These are phyloP conservation scores for Chalciporus piperatus DNA, from an alignment of 768 basidiomycete species.

Conservation along the genomic window DNA sequence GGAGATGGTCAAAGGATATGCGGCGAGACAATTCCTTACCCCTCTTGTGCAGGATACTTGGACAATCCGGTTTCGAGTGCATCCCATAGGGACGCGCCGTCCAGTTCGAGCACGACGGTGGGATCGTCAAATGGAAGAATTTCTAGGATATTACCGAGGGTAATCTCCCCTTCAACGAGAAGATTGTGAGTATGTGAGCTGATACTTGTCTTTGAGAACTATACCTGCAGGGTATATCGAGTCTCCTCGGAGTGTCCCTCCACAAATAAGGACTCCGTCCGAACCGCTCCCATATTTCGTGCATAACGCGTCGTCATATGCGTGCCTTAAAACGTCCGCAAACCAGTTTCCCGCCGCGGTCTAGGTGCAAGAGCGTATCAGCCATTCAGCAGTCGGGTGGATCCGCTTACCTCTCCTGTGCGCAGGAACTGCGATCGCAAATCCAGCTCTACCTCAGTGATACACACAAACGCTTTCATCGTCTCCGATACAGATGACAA, in stretches of 20 bases:
- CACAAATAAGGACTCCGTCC: slow-evolving; percentile 79
- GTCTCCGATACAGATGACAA: slow-evolving; percentile 68
- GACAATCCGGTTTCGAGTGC: slow-evolving; percentile 68
- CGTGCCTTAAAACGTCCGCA: slow-evolving; percentile 78
- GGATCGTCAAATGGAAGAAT: slow-evolving; percentile 90
- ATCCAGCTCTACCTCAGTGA: slow-evolving; percentile 63
- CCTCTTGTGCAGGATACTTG: slow-evolving; percentile 90
- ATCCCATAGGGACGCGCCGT: slow-evolving; percentile 77
- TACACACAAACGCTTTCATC: slow-evolving; percentile 75
- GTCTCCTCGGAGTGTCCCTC: slow-evolving; percentile 85
- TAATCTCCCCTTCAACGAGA: slow-evolving; percentile 55
- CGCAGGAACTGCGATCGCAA: slow-evolving; percentile 74
- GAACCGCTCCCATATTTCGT: slow-evolving; percentile 60
- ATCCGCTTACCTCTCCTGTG: slow-evolving; percentile 55
- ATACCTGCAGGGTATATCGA: slow-evolving; percentile 79
- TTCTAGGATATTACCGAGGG: slow-evolving; percentile 83
- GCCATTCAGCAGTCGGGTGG: background rate
- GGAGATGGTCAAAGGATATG: background rate
- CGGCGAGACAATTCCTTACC: slow-evolving; percentile 43
- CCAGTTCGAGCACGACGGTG: slow-evolving; percentile 74
- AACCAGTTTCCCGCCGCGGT: slow-evolving; percentile 79
- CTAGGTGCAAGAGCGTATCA: slow-evolving; percentile 31
- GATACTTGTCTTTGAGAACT: background rate
- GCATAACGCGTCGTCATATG: slow-evolving; percentile 71
- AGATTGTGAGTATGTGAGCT: background rate